Evolutionary conservation across 2,329 filamentous ascomycete species (phyloP), one percentile per base, ranked within the genome.

Genomic region (Niveomyces coronatus): DNA sequence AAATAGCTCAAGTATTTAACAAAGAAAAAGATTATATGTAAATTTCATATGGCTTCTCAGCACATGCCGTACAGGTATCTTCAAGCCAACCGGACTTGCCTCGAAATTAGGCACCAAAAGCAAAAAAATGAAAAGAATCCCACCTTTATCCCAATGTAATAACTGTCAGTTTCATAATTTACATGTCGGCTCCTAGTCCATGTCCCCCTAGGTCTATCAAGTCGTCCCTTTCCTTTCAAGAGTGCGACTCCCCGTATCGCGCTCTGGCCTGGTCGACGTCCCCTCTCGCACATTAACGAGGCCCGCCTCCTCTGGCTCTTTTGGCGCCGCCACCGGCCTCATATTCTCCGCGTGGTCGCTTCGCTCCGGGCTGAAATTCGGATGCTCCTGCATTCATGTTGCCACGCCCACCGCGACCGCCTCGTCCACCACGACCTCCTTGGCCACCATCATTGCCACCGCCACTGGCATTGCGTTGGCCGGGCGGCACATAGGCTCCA

Each of bases 351-450:
- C 74, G 62, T 11, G 70, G 65, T 19, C 74, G 63, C 56, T 78
- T 77, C 46, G 65, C 71, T 4, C 73, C 71, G 8, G 70, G 67
- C 29, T 75, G 72, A 47, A 75, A 70, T 40, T 78, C 76, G 34
- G 65, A 60, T 9, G 68, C 73, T 10, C 57, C 58, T 1, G 68
- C 64, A 45, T 72, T 77, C 47, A 77, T 48, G 9, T 42, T 59
- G 5, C 53, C 50, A 5, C 68, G 61, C 22, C 63, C 58, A 17
- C 62, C 61, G 28, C 62, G 48, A 13, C 60, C 65, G 18, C 69
- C 67, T 31, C 70, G 61, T 32, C 59, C 56, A 34, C 61, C 54
- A 16, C 62, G 49, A 14, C 57, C 45, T 46, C 53, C 46, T 42
- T 50, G 36, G 30, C 51, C 55, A n/a, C 54, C 54, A 14, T 63